Base-by-base conservation (phyloP, 2,329 filamentous ascomycete genomes). In the Tolypocladium capitatum region DNA sequence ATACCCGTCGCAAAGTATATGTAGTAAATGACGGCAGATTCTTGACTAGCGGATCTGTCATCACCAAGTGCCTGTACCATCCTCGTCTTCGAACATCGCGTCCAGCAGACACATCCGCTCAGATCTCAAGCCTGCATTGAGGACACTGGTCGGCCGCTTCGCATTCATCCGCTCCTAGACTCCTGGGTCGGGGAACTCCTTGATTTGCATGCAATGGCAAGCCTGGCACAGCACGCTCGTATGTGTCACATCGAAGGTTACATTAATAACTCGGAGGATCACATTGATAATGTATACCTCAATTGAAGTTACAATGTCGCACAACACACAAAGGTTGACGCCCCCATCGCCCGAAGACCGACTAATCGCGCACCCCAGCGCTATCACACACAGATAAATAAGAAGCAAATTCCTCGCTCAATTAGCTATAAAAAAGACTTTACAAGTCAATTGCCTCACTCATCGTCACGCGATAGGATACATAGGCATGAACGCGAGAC, bases 1-100 rank as follows among this genome's bases (percentile, higher is more conserved):
- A 85, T 76, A 0, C 86, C 86, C 0, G 86, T 91, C 14, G 86
- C 84, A 56, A 84, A 86, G 63, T 85, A 84, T 52, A 89, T 78
- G 62, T 83, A 84, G 60, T 89, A 43, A 81, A 73, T 0, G 66
- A 62, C 0, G 81, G 80, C 11, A 84, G 60, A 3, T 63, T 58
- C 1, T 64, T 64, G 14, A 78, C 68, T 0, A 72, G 64, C 0
- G 81, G 78, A 4, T 74, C 66, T 0, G 78, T 79, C 35, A 67
- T 60, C 20, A 83, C 62, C 70, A 73, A 4, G 48, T 45, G 5
- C 58, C 56, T 0, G 51, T 51, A 2, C 52, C 56, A n/a, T 72
- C 67, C 0, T 53, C 52, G 0, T 66, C 50, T 43, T 80, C 68
- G 60, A 80, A 83, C 2, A 56, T 55, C 5, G 76, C 74, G 2